These are phyloP conservation scores for Aspergillus sp. DNA, from an alignment of 2,329 filamentous ascomycete species.

Conservation along the genomic window DNA sequence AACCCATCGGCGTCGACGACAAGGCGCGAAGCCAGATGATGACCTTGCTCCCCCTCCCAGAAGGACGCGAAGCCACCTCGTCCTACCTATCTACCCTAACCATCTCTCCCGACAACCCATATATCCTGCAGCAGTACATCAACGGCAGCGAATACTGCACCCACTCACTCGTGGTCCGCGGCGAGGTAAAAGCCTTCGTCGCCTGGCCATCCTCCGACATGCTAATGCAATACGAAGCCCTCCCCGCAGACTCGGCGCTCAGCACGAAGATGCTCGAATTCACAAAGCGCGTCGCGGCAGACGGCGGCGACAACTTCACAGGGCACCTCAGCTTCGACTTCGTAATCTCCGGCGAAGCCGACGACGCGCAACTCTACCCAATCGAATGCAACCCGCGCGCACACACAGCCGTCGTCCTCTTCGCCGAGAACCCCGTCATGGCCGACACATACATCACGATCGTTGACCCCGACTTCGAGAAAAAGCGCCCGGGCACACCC, in stretches of 20 bases:
- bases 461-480: neutral
- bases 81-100: no score
- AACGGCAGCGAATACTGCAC: conserved; percentile 4
- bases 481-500: no score
- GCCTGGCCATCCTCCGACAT: conserved; percentile 2
- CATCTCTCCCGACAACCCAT: no score
- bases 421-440: neutral
- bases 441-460: neutral
- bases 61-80: no score
- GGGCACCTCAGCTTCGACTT: conserved; percentile 8
- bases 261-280: conserved; percentile 8
- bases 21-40: no score
- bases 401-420: conserved; percentile 2
- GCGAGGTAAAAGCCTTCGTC: conserved; percentile 3
- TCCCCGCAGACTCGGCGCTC: neutral
- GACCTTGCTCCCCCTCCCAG: no score
- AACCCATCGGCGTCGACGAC: no score
- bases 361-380: neutral
- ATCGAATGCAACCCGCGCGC: conserved; percentile 5
- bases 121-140: conserved; percentile 3
- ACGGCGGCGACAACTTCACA: neutral
- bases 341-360: neutral
- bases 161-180: conserved; percentile 1
- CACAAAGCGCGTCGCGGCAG: conserved; percentile 1
- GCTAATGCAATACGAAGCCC: conserved; percentile 1